Percentiles rank a stretch among this genome's conserved stretches.
Evolutionary conservation across 768 basidiomycete species (phyloP).

Genomic region (Collybia mongolica): DNA sequence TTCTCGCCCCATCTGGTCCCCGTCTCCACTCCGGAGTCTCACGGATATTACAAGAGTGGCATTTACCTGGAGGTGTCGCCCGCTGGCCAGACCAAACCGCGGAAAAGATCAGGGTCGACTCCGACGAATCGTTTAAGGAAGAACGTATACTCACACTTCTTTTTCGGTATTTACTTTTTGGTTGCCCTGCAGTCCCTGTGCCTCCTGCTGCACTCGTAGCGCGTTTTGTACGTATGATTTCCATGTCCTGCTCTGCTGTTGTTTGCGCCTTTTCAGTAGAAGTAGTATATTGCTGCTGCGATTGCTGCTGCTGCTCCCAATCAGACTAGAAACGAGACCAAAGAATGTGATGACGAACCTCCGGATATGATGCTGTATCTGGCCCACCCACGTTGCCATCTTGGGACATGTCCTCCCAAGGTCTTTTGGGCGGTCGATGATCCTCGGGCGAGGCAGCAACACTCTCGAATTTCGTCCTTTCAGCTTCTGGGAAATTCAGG

Average conservation of each 20-base stretch:
- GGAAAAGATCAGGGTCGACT: slow-evolving; percentile 22
- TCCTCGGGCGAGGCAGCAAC: slow-evolving; percentile 40
- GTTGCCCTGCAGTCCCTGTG: slow-evolving; percentile 46
- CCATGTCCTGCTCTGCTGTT: slow-evolving; percentile 83
- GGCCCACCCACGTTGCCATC: slow-evolving; percentile 33
- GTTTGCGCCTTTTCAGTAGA: slow-evolving; percentile 43
- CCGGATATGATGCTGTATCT: slow-evolving; percentile 25
- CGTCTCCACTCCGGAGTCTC: slow-evolving; percentile 90
- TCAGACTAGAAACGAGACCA: background rate
- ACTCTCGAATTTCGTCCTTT: slow-evolving; percentile 29
- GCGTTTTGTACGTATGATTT: slow-evolving; percentile 77
- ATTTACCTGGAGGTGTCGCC: slow-evolving; percentile 83
- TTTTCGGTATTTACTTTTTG: slow-evolving; percentile 83
- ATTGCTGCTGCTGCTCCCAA: too few relatives aligned
- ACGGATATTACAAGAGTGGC: slow-evolving; percentile 83
- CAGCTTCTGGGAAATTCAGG: slow-evolving; percentile 34
- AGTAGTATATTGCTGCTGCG: slow-evolving; percentile 24
- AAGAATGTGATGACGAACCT: slow-evolving; percentile 24
- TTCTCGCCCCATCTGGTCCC: slow-evolving; percentile 82
- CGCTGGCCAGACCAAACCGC: slow-evolving; percentile 51
- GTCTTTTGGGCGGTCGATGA: slow-evolving; percentile 68
- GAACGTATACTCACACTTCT: slow-evolving; percentile 62
- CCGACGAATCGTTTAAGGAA: slow-evolving; percentile 6
- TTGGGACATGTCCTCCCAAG: slow-evolving; percentile 73
- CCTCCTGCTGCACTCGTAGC: slow-evolving; percentile 67